Percentiles rank a stretch among this genome's conserved stretches.
Evolutionary conservation across 164 flowering plant genomes (phyloP).

Genomic region (Tinospora cordifolia): DNA sequence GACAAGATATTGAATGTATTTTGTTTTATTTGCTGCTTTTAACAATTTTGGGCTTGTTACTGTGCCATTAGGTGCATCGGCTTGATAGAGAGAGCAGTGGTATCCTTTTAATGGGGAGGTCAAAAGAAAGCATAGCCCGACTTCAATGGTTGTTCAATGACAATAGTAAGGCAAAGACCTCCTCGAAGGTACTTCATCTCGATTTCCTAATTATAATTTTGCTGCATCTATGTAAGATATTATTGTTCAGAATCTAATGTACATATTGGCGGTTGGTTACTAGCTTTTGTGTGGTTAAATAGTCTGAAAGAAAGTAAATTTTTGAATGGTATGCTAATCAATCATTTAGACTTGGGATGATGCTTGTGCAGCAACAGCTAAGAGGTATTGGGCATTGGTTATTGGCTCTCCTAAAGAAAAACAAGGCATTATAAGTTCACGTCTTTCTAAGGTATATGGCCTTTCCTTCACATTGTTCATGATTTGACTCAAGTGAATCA

Average conservation of each 20-base stretch:
- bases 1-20: too few relatives aligned
- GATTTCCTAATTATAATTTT: not conserved
- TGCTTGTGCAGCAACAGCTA: conserved; percentile 60
- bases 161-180: conserved; percentile 32
- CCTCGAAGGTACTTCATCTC: conserved; percentile 43
- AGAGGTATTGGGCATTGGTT: conserved; percentile 88
- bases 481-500: not conserved
- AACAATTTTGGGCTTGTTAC: conserved; percentile 1
- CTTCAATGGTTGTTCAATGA: conserved; percentile 71
- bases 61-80: conserved; percentile 64
- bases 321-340: conserved; percentile 9
- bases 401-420: conserved; percentile 81
- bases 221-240: not conserved
- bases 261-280: not conserved
- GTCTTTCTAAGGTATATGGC: conserved; percentile 67
- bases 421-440: conserved; percentile 61
- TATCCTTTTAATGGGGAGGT: conserved; percentile 73
- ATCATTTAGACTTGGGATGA: conserved; percentile 52
- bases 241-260: not conserved
- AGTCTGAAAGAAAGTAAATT: not conserved
- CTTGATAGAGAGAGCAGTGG: conserved; percentile 95
- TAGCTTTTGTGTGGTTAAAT: not conserved
- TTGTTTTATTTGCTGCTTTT: not conserved
- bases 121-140: conserved; percentile 48
- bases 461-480: not conserved